Evolutionary conservation across 148 eudicot species (phyloP).

Genomic region (Amaranthus hypochondriacus): DNA sequence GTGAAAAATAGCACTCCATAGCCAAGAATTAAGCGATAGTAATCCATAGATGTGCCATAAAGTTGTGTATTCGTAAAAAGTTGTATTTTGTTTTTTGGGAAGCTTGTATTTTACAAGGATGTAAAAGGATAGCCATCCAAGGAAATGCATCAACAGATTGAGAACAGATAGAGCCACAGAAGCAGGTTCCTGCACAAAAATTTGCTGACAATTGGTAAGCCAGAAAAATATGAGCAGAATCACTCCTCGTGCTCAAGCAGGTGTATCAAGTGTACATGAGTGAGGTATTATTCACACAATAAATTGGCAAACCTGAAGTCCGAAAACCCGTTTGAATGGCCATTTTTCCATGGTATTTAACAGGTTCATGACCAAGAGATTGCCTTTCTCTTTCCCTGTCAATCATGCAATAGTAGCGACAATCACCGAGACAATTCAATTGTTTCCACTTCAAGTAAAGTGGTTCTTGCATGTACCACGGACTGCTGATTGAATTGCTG

Average conservation of each 20-base stretch:
- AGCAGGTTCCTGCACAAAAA: constrained; percentile 67
- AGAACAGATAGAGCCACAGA: constrained; percentile 74
- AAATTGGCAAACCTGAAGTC: constrained; percentile 62
- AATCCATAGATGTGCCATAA: constrained; percentile 72
- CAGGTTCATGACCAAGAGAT: constrained; percentile 52
- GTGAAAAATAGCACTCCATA: constrained; percentile 92
- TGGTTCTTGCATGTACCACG: constrained; percentile 61
- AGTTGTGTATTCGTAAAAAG: constrained; percentile 58
- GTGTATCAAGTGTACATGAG: not conserved
- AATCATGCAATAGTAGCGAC: constrained; percentile 81
- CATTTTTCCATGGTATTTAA: constrained; percentile 94
- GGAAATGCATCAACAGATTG: constrained; percentile 81
- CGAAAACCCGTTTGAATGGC: constrained; percentile 70
- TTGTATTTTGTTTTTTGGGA: constrained; percentile 48
- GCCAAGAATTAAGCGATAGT: constrained; percentile 67
- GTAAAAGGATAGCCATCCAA: constrained; percentile 74
- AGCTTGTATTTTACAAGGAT: constrained; percentile 52
- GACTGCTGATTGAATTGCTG: constrained; percentile 37
- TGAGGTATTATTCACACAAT: not conserved
- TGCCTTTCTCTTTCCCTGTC: constrained; percentile 61
- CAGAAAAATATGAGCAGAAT: constrained; percentile 6
- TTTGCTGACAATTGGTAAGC: constrained; percentile 21
- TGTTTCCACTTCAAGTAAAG: constrained; percentile 61
- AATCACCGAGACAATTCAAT: constrained; percentile 67
- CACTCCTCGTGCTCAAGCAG: not conserved